Percentiles rank a stretch among this genome's conserved stretches.
These are phyloP conservation scores for Geotrichum candidum DNA, from an alignment of 1,139 yeast species.

Conservation along the genomic window DNA sequence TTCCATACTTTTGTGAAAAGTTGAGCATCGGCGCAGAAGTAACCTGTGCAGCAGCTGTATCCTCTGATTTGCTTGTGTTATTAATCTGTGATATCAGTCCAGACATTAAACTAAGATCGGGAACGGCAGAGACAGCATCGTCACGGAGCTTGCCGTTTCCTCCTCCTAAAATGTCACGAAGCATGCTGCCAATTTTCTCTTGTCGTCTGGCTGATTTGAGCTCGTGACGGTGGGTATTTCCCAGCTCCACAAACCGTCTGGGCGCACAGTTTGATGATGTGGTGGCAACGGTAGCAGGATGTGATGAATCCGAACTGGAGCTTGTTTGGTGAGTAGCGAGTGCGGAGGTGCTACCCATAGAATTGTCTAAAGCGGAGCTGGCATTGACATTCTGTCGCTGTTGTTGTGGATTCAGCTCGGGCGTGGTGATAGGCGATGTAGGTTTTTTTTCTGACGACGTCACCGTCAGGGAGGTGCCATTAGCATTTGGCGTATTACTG, in stretches of 20 bases:
- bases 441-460: not conserved
- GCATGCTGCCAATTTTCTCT: constrained; percentile 80
- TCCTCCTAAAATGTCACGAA: constrained; percentile 64
- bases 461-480: not conserved
- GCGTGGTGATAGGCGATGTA: not conserved
- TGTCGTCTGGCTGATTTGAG: constrained; percentile 74
- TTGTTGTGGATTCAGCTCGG: not conserved
- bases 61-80: constrained; percentile 11
- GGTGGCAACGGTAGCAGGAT: not conserved
- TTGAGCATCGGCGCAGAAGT: constrained; percentile 29
- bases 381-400: not conserved
- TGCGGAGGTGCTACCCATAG: not conserved
- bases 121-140: constrained; percentile 82
- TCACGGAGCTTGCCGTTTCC: constrained; percentile 66
- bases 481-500: not conserved
- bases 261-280: not conserved
- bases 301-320: not conserved
- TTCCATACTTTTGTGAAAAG: constrained; percentile 66
- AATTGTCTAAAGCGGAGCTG: not conserved
- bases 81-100: constrained; percentile 48
- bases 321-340: not conserved
- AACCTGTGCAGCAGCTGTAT: constrained; percentile 13
- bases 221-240: constrained; percentile 59
- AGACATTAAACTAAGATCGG: constrained; percentile 67
- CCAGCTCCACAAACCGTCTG: not conserved